phyloP scores from a whole-genome alignment of 169 alveolate genomes.

The Perkinsus olseni region DNA sequence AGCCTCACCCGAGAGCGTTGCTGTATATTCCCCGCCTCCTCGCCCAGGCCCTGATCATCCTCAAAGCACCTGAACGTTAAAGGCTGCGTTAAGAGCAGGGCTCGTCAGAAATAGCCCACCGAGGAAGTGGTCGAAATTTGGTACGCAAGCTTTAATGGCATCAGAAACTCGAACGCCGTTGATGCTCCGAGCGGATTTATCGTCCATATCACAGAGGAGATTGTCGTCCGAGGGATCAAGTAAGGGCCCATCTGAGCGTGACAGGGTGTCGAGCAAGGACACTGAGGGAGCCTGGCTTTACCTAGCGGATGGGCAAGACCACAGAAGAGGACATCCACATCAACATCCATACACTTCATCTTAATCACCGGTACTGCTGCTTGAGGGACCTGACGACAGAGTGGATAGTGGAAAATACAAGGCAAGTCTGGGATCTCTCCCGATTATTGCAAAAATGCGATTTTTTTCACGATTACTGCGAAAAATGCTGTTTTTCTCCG shows the following conservation, averaged over 20 bases:
- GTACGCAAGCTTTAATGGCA: constrained; percentile 71
- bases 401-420: too few species aligned
- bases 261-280: constrained; percentile 23
- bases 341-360: constrained; percentile 76
- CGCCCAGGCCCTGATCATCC: constrained; percentile 89
- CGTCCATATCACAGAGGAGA: constrained; percentile 56
- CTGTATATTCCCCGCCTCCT: constrained; percentile 85
- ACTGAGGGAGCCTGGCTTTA: constrained; percentile 18
- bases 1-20: constrained; percentile 70
- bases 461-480: too few species aligned
- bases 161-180: constrained; percentile 88
- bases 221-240: constrained; percentile 43
- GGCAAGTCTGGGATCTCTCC: too few species aligned
- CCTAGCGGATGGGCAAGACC: constrained; percentile 60
- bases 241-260: neutral
- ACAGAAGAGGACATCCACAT: constrained; percentile 85
- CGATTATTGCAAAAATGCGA: too few species aligned
- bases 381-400: neutral
- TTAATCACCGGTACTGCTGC: constrained; percentile 71
- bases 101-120: too few species aligned
- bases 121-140: constrained; percentile 71
- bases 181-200: constrained; percentile 63
- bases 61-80: constrained; percentile 61
- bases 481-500: too few species aligned
- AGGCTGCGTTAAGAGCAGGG: too few species aligned